Conservation (phyloP, 306 rosid species). For the Castanospermum australe region DNA sequence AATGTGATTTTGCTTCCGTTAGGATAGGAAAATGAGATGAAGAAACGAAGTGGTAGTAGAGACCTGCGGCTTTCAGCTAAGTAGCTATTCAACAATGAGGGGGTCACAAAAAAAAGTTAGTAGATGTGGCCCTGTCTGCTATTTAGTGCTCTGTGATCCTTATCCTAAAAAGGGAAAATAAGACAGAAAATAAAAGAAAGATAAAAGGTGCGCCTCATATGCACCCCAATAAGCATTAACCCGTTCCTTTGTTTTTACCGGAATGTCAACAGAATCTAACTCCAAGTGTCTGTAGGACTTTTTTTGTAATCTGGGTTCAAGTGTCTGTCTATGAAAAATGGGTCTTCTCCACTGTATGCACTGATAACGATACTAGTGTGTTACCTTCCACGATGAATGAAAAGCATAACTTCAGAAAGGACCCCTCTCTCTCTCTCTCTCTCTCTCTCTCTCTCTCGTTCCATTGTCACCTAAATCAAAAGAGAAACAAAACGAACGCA, state of each 20-base stretch:
- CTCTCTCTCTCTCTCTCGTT: background rate
- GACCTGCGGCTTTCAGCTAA: conserved; percentile 9
- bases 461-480: background rate
- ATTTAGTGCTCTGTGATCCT: conserved; percentile 23
- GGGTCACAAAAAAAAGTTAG: conserved; percentile 12
- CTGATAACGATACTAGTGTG: background rate
- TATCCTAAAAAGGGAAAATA: background rate
- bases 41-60: background rate
- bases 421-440: background rate
- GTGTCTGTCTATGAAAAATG: background rate
- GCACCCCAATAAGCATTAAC: conserved; percentile 17
- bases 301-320: background rate
- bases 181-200: background rate
- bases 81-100: conserved; percentile 15
- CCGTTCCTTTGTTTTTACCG: background rate
- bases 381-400: background rate
- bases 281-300: background rate
- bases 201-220: conserved; percentile 11
- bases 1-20: background rate
- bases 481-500: background rate
- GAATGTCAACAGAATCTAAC: conserved; percentile 20
- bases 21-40: conserved; percentile 16
- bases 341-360: background rate
- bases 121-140: background rate
- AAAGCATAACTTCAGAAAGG: background rate